Conservation (phyloP, 306 rosid species). For the Malus sieversii region DNA sequence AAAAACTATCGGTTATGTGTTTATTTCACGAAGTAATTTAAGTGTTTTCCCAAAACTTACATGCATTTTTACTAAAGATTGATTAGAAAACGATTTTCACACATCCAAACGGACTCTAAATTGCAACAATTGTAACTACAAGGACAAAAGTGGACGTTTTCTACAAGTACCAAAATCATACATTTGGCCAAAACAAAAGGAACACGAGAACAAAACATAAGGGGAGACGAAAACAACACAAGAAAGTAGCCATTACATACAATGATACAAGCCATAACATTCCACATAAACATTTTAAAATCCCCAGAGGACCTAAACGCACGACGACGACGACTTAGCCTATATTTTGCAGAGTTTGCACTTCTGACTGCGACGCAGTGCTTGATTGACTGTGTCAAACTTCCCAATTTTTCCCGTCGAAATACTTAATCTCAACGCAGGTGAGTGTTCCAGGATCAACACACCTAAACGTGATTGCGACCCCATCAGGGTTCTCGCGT, state of each 20-base stretch:
- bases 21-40: no score
- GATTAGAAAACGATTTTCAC: no score
- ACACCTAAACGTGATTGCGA: slow-evolving; percentile 58
- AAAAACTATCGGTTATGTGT: no score
- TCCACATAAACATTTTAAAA: background rate
- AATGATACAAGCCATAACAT: background rate
- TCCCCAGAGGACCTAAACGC: background rate
- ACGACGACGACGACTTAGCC: background rate
- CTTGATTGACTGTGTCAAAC: slow-evolving; percentile 12
- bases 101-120: no score
- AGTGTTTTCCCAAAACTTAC: no score
- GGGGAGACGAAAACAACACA: background rate
- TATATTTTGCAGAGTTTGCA: slow-evolving; percentile 3
- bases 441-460: slow-evolving; percentile 74
- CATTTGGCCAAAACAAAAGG: no score
- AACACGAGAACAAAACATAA: no score
- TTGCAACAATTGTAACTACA: no score
- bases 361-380: slow-evolving; percentile 47
- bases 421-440: slow-evolving; percentile 40
- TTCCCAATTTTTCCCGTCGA: slow-evolving; percentile 80
- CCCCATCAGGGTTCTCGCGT: slow-evolving; percentile 89
- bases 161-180: no score
- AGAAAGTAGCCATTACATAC: background rate
- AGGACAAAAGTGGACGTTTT: no score
- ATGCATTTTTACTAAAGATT: no score